Evolutionary conservation across 768 basidiomycete species (phyloP).

Genomic region (Multifurca ochricompacta): DNA sequence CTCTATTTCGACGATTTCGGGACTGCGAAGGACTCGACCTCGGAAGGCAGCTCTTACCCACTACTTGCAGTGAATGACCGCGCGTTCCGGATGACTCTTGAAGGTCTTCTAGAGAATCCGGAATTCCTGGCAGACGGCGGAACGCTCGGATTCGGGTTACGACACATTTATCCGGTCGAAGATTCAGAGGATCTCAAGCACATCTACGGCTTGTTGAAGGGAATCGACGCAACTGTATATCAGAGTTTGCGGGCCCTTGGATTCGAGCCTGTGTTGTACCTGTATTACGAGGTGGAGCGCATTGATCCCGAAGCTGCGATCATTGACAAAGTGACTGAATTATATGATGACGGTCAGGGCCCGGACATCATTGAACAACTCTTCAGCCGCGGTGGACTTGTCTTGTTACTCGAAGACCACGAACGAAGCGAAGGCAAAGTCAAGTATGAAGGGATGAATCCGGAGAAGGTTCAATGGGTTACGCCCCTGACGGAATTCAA

Average conservation of each 20-base stretch:
- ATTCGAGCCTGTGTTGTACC: not conserved
- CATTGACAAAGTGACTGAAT: too few relatives aligned
- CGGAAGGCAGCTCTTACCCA: not conserved
- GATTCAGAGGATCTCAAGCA: not conserved
- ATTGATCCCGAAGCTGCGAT: not conserved
- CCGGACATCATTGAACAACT: not conserved
- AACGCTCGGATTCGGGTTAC: constrained; percentile 2
- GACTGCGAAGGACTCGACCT: not conserved
- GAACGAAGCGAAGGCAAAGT: not conserved
- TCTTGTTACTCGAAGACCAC: too few relatives aligned
- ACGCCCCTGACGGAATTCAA: not conserved
- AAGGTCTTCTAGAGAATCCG: not conserved
- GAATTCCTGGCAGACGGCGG: constrained; percentile 1
- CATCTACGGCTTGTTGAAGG: constrained; percentile 1
- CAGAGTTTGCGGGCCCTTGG: not conserved
- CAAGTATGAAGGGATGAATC: too few relatives aligned
- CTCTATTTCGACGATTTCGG: constrained; percentile 27
- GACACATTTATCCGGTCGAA: constrained; percentile 1
- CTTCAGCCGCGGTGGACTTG: not conserved
- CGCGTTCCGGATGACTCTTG: not conserved
- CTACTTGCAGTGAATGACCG: not conserved
- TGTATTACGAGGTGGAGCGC: not conserved
- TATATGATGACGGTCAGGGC: not conserved
- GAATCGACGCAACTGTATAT: not conserved
- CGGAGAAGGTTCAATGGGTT: too few relatives aligned